phyloP scores from a whole-genome alignment of 805 yeast species.

The Pichia deserticola region DNA sequence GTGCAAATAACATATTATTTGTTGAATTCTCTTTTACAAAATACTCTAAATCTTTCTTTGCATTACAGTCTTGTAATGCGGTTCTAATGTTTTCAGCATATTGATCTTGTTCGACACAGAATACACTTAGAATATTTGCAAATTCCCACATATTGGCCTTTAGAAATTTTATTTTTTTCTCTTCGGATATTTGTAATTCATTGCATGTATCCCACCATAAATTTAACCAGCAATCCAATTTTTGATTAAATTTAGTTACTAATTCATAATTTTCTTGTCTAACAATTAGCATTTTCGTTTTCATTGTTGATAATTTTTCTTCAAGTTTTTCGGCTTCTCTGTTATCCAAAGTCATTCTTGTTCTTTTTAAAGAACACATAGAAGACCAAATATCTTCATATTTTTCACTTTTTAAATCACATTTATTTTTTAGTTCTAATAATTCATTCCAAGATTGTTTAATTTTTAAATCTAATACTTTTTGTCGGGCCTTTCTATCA shows the following conservation, averaged over 20 bases:
- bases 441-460: slow-evolving; percentile 15
- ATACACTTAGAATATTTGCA: slow-evolving; percentile 64
- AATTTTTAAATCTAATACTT: slow-evolving; percentile 51
- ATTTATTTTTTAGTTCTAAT: slow-evolving; percentile 28
- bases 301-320: slow-evolving; percentile 45
- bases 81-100: slow-evolving; percentile 66
- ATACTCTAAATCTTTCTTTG: slow-evolving; percentile 46
- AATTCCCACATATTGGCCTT: slow-evolving; percentile 72
- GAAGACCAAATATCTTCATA: slow-evolving; percentile 54
- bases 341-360: slow-evolving; percentile 64
- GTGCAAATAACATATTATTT: slow-evolving; percentile 51
- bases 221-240: slow-evolving; percentile 55
- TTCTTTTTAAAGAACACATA: slow-evolving; percentile 52
- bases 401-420: slow-evolving; percentile 34
- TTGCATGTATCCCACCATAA: slow-evolving; percentile 67
- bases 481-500: slow-evolving; percentile 44
- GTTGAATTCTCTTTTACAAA: slow-evolving; percentile 54
- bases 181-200: slow-evolving; percentile 60
- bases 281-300: slow-evolving; percentile 32
- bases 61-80: slow-evolving; percentile 60
- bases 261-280: slow-evolving; percentile 53
- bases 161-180: slow-evolving; percentile 61
- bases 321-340: slow-evolving; percentile 59
- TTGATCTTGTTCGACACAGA: slow-evolving; percentile 74
- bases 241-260: slow-evolving; percentile 44